phyloP scores from a whole-genome alignment of 2,329 filamentous ascomycete species.

The Microsporum audouinii region DNA sequence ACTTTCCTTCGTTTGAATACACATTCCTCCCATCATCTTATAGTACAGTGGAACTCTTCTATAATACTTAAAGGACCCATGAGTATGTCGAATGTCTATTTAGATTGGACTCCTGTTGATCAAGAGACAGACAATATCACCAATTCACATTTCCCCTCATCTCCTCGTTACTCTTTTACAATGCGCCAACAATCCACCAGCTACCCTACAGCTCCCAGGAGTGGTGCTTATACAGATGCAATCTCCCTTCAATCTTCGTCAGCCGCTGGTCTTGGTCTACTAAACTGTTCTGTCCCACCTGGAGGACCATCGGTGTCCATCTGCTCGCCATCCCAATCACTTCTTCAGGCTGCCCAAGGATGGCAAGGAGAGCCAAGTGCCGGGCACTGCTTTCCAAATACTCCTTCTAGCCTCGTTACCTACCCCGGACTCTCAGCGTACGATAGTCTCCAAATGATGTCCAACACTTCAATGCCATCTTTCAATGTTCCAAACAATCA shows the following conservation, averaged over 20 bases:
- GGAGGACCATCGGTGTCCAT: conserved; percentile 16
- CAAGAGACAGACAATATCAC: conserved; percentile 19
- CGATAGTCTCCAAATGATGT: conserved; percentile 16
- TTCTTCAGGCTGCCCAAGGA: conserved; percentile 15
- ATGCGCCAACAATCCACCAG: conserved; percentile 11
- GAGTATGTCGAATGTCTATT: conserved; percentile 14
- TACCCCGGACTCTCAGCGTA: conserved; percentile 18
- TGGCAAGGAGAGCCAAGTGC: conserved; percentile 19
- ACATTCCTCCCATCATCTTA: not conserved
- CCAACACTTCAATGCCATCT: conserved; percentile 18
- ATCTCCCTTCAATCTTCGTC: not conserved
- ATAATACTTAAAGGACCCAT: conserved; percentile 13
- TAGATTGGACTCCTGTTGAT: not conserved
- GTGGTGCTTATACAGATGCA: conserved; percentile 3
- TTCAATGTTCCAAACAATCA: conserved; percentile 8
- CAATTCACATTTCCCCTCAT: conserved; percentile 16
- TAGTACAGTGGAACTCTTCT: conserved; percentile 6
- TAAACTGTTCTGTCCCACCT: conserved; percentile 19
- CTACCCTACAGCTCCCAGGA: conserved; percentile 20
- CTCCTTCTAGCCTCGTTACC: conserved; percentile 16
- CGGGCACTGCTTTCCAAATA: conserved; percentile 15
- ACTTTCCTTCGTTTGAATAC: conserved; percentile 1
- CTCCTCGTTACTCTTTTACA: conserved; percentile 12
- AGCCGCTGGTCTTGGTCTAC: conserved; percentile 24
- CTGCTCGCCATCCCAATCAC: conserved; percentile 15